phyloP scores from a whole-genome alignment of 2,329 filamentous ascomycete species.

The Pseudogymnoascus sp. region DNA sequence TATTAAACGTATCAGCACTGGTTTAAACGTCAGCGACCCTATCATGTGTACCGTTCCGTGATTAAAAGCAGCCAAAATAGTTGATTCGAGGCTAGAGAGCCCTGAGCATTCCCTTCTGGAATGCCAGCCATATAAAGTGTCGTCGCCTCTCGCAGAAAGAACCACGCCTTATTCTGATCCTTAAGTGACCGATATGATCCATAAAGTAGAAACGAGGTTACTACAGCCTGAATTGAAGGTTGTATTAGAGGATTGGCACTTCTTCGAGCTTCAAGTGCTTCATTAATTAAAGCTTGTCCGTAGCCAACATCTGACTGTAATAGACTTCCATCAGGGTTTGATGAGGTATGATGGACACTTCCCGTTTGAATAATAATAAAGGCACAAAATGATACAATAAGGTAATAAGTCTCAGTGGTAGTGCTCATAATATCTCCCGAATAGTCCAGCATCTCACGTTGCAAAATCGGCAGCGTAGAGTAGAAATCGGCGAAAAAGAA shows the following conservation, averaged over 20 bases:
- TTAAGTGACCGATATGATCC: conserved; percentile 8
- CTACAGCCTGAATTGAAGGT: neutral
- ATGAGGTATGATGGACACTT: neutral
- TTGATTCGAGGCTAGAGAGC: conserved; percentile 41
- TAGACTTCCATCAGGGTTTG: neutral
- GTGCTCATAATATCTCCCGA: neutral
- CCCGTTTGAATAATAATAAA: conserved; percentile 7
- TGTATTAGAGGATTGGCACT: neutral
- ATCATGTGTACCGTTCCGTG: conserved; percentile 44
- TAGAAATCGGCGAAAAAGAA: conserved; percentile 2
- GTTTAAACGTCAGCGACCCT: neutral
- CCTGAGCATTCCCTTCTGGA: conserved; percentile 51
- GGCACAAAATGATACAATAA: conserved; percentile 7
- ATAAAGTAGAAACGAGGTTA: neutral
- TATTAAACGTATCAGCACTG: conserved; percentile 24
- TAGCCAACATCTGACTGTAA: conserved; percentile 3
- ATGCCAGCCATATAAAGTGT: conserved; percentile 52
- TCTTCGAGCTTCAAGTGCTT: conserved; percentile 1
- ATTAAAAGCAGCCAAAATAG: conserved; percentile 57
- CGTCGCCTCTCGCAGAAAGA: conserved; percentile 53
- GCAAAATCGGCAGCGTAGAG: neutral
- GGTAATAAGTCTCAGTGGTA: conserved; percentile 8
- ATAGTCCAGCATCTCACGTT: conserved; percentile 5
- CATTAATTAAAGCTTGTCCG: neutral
- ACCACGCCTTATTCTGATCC: conserved; percentile 48